Evolutionary conservation across 2,329 filamentous ascomycete genomes (phyloP), one percentile per base, ranked within the genome.

Genomic region (Colletotrichum sublineola): DNA sequence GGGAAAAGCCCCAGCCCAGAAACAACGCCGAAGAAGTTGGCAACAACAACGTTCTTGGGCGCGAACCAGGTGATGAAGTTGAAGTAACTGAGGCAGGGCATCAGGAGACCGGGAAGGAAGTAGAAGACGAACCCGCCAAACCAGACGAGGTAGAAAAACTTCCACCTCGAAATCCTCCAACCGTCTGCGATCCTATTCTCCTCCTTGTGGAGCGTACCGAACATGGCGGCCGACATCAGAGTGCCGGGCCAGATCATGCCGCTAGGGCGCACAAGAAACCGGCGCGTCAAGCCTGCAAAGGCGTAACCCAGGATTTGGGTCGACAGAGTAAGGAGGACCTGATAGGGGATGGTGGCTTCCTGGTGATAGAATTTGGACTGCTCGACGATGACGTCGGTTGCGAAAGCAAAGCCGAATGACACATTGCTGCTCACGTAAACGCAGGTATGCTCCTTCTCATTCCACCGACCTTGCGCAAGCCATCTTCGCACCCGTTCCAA

Each of bases 231-330:
- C 29, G 94, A 96, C 87, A 96, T 95, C 62, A 97, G 85, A 0
- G 94, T 97, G 31, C 93, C 92, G 1, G 94, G 94, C 94, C 94
- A 97, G 60, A 97, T 94, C 93, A 97, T 97, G 71, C 93, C 93
- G 74, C 93, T 93, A 0, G 94, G 94, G 36, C 94, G 90, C 38
- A 97, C 94, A 5, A 97, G 86, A 79, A 95, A 96, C 62, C 93
- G 90, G 69, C 94, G 87, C 2, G 93, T 93, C 55, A 97, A 85
- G 2, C 94, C 94, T 62, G 94, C 94, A 79, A 97, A 94, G 3
- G 94, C 91, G 80, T 97, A 97, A 18, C 94, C 94, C 44, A 97
- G 84, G 38, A 96, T 93, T 79, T 97, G 94, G 0, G 94, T 96
- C 3, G 94, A 96, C 20, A 97, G 86, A 0, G 93, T 96, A 53